Conservation (phyloP, 2,329 filamentous ascomycete genomes). For the Monosporascus sp. region DNA sequence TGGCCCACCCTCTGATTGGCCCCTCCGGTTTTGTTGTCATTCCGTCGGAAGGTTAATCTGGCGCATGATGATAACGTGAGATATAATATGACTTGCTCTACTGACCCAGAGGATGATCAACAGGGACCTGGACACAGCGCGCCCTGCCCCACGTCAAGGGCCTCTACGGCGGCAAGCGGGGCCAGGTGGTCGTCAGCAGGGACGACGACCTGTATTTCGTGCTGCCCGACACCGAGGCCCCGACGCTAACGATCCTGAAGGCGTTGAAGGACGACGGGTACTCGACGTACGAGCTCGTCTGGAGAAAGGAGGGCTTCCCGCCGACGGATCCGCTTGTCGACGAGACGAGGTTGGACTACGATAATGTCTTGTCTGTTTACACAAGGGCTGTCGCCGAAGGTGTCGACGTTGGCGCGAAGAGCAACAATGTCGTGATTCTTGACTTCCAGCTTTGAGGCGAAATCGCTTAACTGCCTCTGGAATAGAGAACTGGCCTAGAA, state of each 20-base stretch:
- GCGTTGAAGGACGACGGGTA: slow-evolving; percentile 24
- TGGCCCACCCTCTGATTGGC: not conserved
- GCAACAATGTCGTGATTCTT: slow-evolving; percentile 27
- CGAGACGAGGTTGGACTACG: slow-evolving; percentile 28
- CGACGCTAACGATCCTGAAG: slow-evolving; percentile 27
- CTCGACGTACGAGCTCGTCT: slow-evolving; percentile 29
- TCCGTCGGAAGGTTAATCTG: no score
- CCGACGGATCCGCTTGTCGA: slow-evolving; percentile 36
- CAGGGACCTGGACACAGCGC: slow-evolving; percentile 29
- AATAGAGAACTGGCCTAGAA: no score
- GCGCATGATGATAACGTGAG: not conserved
- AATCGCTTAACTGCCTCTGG: no score
- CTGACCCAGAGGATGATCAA: not conserved
- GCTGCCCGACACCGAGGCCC: slow-evolving; percentile 27
- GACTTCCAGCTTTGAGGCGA: slow-evolving; percentile 27
- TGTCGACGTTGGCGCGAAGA: not conserved
- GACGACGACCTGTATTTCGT: slow-evolving; percentile 32
- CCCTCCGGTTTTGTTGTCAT: not conserved
- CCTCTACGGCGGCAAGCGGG: slow-evolving; percentile 28
- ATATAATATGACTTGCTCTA: not conserved
- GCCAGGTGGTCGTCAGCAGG: slow-evolving; percentile 29
- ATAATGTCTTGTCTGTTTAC: slow-evolving; percentile 32
- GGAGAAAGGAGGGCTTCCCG: slow-evolving; percentile 29
- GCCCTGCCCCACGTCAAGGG: slow-evolving; percentile 26
- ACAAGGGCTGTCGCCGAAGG: slow-evolving; percentile 16